These are phyloP conservation scores for Coriaria nepalensis DNA, from an alignment of 306 rosid genomes.

Conservation along the genomic window DNA sequence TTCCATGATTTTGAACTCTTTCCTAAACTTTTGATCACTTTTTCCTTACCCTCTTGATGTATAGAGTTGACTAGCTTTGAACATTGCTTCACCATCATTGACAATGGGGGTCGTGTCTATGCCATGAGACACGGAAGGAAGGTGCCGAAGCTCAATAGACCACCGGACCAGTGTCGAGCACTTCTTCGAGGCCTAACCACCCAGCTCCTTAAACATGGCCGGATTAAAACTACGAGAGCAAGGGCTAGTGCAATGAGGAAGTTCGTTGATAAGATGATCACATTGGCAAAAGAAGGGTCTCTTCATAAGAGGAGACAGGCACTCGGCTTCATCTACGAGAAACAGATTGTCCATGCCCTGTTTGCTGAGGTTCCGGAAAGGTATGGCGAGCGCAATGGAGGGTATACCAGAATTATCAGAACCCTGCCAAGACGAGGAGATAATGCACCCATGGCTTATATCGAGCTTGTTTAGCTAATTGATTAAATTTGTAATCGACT, in stretches of 20 bases:
- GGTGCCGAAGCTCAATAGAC: conserved; percentile 90
- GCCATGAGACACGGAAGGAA: conserved; percentile 92
- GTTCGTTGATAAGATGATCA: conserved; percentile 88
- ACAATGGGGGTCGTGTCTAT: conserved; percentile 53
- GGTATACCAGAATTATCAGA: conserved; percentile 76
- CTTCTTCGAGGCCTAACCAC: conserved; percentile 89
- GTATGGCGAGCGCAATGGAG: conserved; percentile 88
- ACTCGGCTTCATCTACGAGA: conserved; percentile 83
- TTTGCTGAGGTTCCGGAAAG: conserved; percentile 87
- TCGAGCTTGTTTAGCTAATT: conserved; percentile 71
- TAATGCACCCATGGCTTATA: conserved; percentile 96
- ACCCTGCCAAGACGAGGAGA: conserved; percentile 87
- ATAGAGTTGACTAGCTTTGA: conserved; percentile 42
- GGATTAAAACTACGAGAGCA: conserved; percentile 86
- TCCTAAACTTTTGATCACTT: conserved; percentile 11
- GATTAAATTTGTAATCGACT: not conserved
- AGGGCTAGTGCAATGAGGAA: conserved; percentile 95
- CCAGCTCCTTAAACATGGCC: conserved; percentile 84
- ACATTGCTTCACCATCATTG: conserved; percentile 33
- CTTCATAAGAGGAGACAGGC: conserved; percentile 98
- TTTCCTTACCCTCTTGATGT: conserved; percentile 16
- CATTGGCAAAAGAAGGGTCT: conserved; percentile 82
- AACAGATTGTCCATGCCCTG: conserved; percentile 89
- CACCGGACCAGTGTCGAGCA: conserved; percentile 87
- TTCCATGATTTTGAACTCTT: not conserved